Evolutionary conservation across 2,329 filamentous ascomycete genomes (phyloP).

Genomic region (Triangularia verruculosa): DNA sequence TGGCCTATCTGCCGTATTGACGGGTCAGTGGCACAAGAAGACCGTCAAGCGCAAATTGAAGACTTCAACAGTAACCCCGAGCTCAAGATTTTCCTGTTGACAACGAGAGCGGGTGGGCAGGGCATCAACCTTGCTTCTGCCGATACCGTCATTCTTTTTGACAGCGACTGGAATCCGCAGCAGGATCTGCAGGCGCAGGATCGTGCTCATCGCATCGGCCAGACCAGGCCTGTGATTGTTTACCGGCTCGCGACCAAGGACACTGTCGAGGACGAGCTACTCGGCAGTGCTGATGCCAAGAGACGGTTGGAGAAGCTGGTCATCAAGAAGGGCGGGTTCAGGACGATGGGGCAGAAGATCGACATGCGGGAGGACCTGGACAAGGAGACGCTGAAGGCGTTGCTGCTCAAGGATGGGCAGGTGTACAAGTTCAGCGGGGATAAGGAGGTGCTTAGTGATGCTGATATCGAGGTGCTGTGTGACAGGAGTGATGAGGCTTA

Average conservation of each 20-base stretch:
- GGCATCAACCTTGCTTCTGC: slow-evolving; percentile 92
- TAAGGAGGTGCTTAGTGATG: slow-evolving; percentile 66
- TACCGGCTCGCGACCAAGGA: slow-evolving; percentile 91
- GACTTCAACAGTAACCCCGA: slow-evolving; percentile 66
- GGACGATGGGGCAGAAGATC: slow-evolving; percentile 62
- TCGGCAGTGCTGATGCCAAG: slow-evolving; percentile 88
- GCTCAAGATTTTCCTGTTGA: slow-evolving; percentile 78
- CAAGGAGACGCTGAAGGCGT: slow-evolving; percentile 57
- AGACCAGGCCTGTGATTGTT: slow-evolving; percentile 86
- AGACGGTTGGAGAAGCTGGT: slow-evolving; percentile 89
- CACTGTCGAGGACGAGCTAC: slow-evolving; percentile 84
- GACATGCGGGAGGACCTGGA: slow-evolving; percentile 53
- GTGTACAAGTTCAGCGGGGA: slow-evolving; percentile 58
- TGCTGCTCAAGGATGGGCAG: slow-evolving; percentile 70
- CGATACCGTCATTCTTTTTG: slow-evolving; percentile 90
- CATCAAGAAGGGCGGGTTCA: slow-evolving; percentile 88
- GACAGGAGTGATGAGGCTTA: slow-evolving; percentile 61
- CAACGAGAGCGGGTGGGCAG: slow-evolving; percentile 87
- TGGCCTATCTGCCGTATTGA: slow-evolving; percentile 91
- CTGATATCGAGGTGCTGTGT: slow-evolving; percentile 74
- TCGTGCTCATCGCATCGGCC: slow-evolving; percentile 89
- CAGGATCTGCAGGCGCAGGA: slow-evolving; percentile 97
- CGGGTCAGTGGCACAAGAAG: slow-evolving; percentile 74
- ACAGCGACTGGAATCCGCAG: slow-evolving; percentile 90
- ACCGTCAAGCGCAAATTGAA: slow-evolving; percentile 67